Conservation (phyloP, 106 monocot species). For the Dioscorea alata region DNA sequence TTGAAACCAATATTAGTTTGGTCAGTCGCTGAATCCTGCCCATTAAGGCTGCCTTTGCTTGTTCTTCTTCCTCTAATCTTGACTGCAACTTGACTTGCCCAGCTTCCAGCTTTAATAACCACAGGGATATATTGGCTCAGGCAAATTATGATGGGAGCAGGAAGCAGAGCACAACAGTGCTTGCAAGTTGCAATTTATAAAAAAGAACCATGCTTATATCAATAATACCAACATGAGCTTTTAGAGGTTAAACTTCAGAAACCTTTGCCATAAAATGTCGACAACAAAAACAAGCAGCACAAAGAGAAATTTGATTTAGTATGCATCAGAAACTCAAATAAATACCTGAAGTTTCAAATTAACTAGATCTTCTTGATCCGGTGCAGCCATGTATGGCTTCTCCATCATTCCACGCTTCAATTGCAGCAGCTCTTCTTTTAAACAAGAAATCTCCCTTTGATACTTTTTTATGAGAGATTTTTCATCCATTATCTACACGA, state of each 20-base stretch:
- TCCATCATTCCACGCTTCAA: conserved; percentile 85
- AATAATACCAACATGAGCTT: too few relatives aligned
- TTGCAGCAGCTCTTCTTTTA: conserved; percentile 87
- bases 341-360: conserved; percentile 86
- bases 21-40: conserved; percentile 94
- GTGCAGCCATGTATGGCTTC: conserved; percentile 33
- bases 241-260: too few relatives aligned
- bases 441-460: conserved; percentile 77
- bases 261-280: too few relatives aligned
- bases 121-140: not conserved
- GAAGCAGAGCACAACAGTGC: not conserved
- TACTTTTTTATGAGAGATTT: conserved; percentile 99
- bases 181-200: too few relatives aligned
- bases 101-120: conserved; percentile 74
- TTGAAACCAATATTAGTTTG: conserved; percentile 90
- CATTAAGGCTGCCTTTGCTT: conserved; percentile 96
- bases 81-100: conserved; percentile 96
- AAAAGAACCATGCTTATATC: too few relatives aligned
- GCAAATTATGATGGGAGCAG: not conserved
- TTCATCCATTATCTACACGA: conserved; percentile 83
- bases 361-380: conserved; percentile 85
- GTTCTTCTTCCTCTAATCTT: conserved; percentile 93
- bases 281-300: too few relatives aligned
- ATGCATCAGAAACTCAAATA: conserved; percentile 1
- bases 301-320: not conserved